Evolutionary conservation across 305 asterid genomes (phyloP), one percentile per base, ranked within the genome.

Genomic region (Rubia balearica): DNA sequence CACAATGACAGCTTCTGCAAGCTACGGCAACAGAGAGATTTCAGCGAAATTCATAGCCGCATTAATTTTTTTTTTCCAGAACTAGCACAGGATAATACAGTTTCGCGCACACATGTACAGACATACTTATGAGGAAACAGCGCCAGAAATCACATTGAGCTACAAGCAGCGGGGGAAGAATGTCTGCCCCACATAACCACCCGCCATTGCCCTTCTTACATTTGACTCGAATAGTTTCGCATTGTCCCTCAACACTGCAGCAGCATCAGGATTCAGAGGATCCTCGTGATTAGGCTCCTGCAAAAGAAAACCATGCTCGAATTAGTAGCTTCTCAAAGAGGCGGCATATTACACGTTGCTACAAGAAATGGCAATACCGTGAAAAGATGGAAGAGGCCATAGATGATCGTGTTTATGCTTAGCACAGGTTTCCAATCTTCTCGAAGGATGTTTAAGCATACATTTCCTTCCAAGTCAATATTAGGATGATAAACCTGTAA

Each of bases 351-450:
- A 5, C 6, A 46, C 19, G 13, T 24, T 24, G 69, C 27, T 27
- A 30, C 43, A 49, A 7, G 55, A 33, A 16, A 59, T 49, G 36
- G 59, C 40, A 61, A 36, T 88, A 93, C 98, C 85, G 96, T 93
- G 86, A 91, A 93, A 60, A 93, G 95, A 82, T 93, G 97, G 71
- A 81, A 89, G 21, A 91, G 74, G 55, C 98, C 97, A 60, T 93
- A 93, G 16, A 91, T 88, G 21, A 93, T 79, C 16, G 96, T 88
- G 81, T 89, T 93, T 76, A 93, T 93, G 88, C 80, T 93, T 56
- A 93, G 87, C 79, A 93, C 97, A 1, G 98, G 98, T 73, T 93
- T 93, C 97, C 98, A 93, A 80, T 93, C 98, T 82, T 93, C 98
- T 24, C 98, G 89, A 67, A 90, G 98, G 85, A 93, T 91, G 95